Evolutionary conservation across 768 basidiomycete genomes (phyloP).

Genomic region (Tephrocybe sp.): DNA sequence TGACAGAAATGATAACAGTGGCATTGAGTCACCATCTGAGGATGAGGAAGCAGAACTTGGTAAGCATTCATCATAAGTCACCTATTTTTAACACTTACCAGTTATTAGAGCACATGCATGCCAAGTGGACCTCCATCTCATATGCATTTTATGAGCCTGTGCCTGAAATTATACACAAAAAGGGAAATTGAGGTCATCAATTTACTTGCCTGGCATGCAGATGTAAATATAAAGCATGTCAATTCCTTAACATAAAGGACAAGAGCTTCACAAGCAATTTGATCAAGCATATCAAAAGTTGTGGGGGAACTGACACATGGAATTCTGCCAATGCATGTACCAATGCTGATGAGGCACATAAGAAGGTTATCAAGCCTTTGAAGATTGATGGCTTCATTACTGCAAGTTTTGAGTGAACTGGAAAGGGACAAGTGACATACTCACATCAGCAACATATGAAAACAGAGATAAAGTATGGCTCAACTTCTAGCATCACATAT

Average conservation of each 20-base stretch:
- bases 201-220: slow-evolving; percentile 6
- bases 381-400: no score
- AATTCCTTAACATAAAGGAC: slow-evolving; percentile 15
- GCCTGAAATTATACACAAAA: background rate
- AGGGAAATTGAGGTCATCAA: background rate
- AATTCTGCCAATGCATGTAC: no score
- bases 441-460: slow-evolving; percentile 3
- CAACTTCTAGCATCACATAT: background rate
- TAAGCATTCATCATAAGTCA: background rate
- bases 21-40: no score
- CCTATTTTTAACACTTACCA: background rate
- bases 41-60: background rate
- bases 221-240: slow-evolving; percentile 6
- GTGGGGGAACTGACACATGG: no score
- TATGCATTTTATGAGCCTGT: slow-evolving; percentile 1
- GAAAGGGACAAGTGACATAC: slow-evolving; percentile 13
- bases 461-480: slow-evolving; percentile 3
- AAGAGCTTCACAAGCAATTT: slow-evolving; percentile 5
- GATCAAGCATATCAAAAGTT: slow-evolving; percentile 5
- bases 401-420: background rate
- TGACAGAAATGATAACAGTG: no score
- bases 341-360: no score
- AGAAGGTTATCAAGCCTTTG: no score
- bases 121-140: background rate
- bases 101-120: background rate